A percentile compares a stretch with the other conserved stretches of the same genome.
Conservation (phyloP, 169 alveolate genomes). For the Plasmodium falciparum region DNA sequence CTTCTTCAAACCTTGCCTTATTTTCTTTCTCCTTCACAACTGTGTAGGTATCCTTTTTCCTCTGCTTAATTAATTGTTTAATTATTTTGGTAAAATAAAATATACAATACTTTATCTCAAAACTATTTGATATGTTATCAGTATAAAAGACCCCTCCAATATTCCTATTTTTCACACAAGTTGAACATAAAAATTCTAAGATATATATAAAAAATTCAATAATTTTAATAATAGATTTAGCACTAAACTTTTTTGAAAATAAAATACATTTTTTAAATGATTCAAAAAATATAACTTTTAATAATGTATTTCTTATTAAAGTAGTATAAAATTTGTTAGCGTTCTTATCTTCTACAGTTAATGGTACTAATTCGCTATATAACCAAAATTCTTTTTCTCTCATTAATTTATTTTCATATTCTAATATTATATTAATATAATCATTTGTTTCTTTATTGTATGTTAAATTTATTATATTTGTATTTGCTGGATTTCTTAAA, state of each 20-base stretch:
- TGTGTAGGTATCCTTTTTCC: constrained; percentile 52
- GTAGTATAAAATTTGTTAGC: constrained; percentile 16
- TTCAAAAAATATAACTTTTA: constrained; percentile 48
- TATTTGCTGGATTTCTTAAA: constrained; percentile 10
- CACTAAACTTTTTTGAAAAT: constrained; percentile 67
- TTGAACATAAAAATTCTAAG: constrained; percentile 19
- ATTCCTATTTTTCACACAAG: constrained; percentile 39
- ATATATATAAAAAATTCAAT: constrained; percentile 36
- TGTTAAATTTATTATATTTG: not conserved
- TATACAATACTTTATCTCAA: constrained; percentile 52
- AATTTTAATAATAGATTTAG: constrained; percentile 60
- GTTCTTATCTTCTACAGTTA: constrained; percentile 31
- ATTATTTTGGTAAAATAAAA: constrained; percentile 29
- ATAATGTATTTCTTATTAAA: constrained; percentile 32
- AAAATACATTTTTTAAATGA: constrained; percentile 55
- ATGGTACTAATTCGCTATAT: constrained; percentile 23
- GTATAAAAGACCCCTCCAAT: constrained; percentile 23
- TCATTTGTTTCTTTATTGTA: constrained; percentile 5
- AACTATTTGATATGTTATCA: constrained; percentile 57
- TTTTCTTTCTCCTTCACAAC: constrained; percentile 56
- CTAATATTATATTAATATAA: constrained; percentile 15
- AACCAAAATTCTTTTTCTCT: constrained; percentile 16
- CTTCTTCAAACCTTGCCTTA: constrained; percentile 14
- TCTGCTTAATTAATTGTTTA: constrained; percentile 15
- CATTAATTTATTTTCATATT: constrained; percentile 39